Percentiles rank a stretch among this genome's conserved stretches.
Conservation (phyloP, 2,329 filamentous ascomycete genomes). For the Didymella lethalis region DNA sequence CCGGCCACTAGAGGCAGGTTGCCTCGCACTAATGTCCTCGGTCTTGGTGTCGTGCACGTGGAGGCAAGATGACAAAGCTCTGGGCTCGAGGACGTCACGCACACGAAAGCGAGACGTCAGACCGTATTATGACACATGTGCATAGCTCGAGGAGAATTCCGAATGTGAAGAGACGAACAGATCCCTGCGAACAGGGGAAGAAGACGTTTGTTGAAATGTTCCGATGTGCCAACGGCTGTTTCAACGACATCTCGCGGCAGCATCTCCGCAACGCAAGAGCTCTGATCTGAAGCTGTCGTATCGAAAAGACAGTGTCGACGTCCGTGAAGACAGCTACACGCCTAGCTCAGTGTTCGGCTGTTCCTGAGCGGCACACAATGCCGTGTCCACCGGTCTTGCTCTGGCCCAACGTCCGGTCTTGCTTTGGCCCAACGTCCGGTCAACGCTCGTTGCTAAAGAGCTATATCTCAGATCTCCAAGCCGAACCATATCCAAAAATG, state of each 20-base stretch:
- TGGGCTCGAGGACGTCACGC: neutral
- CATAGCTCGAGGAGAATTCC: neutral
- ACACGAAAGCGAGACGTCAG: neutral
- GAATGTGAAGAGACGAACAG: neutral
- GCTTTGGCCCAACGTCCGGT: neutral
- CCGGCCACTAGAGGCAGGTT: neutral
- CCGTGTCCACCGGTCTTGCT: neutral
- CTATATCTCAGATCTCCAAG: neutral
- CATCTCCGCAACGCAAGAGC: neutral
- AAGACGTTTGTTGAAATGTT: neutral
- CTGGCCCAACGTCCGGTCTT: neutral
- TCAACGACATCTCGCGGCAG: neutral
- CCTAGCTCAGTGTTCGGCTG: neutral
- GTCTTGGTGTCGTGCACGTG: neutral
- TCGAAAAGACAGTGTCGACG: neutral
- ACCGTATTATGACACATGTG: neutral
- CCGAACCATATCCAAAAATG: constrained; percentile 13
- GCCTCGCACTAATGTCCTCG: neutral
- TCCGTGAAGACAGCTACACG: neutral
- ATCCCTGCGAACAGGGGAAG: neutral
- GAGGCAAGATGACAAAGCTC: neutral
- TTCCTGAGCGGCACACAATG: neutral
- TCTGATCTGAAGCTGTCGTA: neutral
- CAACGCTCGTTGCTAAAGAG: neutral
- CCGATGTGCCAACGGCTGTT: neutral